These are phyloP conservation scores for Lecanicillium sp. DNA, from an alignment of 2,329 filamentous ascomycete species.

Conservation along the genomic window DNA sequence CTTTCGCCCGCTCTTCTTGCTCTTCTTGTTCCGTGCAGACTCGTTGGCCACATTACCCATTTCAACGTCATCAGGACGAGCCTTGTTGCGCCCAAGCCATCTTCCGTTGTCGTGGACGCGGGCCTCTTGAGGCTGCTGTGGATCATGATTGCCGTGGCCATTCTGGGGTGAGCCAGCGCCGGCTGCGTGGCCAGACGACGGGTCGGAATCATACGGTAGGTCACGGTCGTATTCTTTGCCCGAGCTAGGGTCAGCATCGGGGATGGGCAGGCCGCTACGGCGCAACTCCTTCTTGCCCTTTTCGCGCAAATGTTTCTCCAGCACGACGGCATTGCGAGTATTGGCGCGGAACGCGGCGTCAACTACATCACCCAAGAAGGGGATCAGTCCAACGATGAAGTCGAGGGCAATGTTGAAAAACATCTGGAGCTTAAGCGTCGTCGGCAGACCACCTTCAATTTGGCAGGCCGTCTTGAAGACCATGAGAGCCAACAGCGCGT, in stretches of 20 bases:
- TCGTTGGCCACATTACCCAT: slow-evolving; percentile 13
- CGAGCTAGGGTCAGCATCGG: slow-evolving; percentile 42
- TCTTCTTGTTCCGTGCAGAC: slow-evolving; percentile 9
- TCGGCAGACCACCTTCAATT: slow-evolving; percentile 68
- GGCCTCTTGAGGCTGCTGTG: slow-evolving; percentile 11
- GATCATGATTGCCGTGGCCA: slow-evolving; percentile 10
- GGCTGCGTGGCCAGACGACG: neutral
- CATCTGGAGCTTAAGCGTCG: slow-evolving; percentile 59
- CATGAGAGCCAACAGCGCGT: slow-evolving; percentile 65
- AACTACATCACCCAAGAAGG: slow-evolving; percentile 65
- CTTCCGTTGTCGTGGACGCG: slow-evolving; percentile 18
- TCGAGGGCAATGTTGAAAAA: slow-evolving; percentile 69
- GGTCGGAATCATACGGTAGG: slow-evolving; percentile 1
- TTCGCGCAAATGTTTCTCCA: slow-evolving; percentile 60
- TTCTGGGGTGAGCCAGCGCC: neutral
- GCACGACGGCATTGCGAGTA: slow-evolving; percentile 62
- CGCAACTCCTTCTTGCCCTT: slow-evolving; percentile 53
- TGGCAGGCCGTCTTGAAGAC: slow-evolving; percentile 65
- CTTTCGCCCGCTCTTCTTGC: neutral
- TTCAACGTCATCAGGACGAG: slow-evolving; percentile 22
- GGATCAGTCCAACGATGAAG: slow-evolving; percentile 65
- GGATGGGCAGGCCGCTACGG: slow-evolving; percentile 35
- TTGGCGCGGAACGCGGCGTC: slow-evolving; percentile 70
- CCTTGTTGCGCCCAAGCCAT: slow-evolving; percentile 18
- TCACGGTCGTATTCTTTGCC: slow-evolving; percentile 40